Evolutionary conservation across 495 filamentous ascomycete genomes (phyloP), one percentile per base, ranked within the genome.

Genomic region (Lasiosphaeria ovina): DNA sequence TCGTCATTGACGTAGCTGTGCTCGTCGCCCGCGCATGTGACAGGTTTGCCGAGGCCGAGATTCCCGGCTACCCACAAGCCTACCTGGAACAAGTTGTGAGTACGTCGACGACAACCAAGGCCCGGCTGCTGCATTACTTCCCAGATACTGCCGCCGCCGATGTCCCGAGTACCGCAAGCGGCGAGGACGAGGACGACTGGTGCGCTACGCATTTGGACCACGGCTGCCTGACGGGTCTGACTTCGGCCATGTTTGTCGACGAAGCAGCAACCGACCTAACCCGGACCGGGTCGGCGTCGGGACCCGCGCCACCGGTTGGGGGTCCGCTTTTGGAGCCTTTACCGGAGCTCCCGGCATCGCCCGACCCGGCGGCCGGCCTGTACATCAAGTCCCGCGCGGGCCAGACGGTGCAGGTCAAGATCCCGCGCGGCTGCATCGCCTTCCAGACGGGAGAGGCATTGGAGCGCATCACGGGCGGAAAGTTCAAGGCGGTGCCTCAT

Each of bases 391-490:
- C 91, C 36, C 87, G 94, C 12, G 84, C 84, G 2, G 91, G 89
- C 4, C 71, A 85, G 31, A 84, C 88, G 12, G 88, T 90, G 31
- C 92, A 97, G 71, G 90, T 98, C 62, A 87, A 85, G 63, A 97
- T 98, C 56, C 94, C 94, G 1, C 79, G 83, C 35, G 91, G 96
- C 66, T 93, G 91, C 73, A 85, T 98, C 38, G 94, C 90, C 0
- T 98, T 98, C 66, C 94, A 98, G 80, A 98, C 94, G 0, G 94
- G 94, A 0, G 92, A 97, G 71, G 88, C 94, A 1, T 74, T 98
- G 55, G 87, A 98, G 76, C 74, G 89, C 12, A 97, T 98, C 68
- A 98, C 94, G 3, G 73, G 79, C 38, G 95, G 95, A 5, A 87
- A 83, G 69, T 96, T 98, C 76, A 88, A 87, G 69, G 95, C 94